A percentile compares a stretch with the other conserved stretches of the same genome.
Evolutionary conservation across 805 yeast species (phyloP).

Genomic region (Wickerhamiella hasegawae): DNA sequence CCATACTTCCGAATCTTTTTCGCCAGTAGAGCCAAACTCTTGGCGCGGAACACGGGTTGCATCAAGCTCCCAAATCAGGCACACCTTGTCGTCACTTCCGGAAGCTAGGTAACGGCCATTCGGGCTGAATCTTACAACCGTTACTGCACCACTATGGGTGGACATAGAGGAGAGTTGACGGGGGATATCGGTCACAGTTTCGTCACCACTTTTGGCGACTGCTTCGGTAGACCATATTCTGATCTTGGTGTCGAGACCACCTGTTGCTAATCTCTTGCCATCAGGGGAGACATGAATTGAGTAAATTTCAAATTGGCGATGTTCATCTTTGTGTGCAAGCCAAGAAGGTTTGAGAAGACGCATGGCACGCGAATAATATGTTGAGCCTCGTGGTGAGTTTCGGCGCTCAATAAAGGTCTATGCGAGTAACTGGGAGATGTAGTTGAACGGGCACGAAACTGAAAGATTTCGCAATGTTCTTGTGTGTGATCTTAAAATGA

Average conservation of each 20-base stretch:
- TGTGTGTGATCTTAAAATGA: no score
- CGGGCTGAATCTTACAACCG: slow-evolving; percentile 84
- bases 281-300: slow-evolving; percentile 68
- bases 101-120: slow-evolving; percentile 82
- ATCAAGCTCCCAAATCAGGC: slow-evolving; percentile 86
- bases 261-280: slow-evolving; percentile 77
- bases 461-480: no score
- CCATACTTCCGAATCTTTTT: slow-evolving; percentile 83
- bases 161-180: slow-evolving; percentile 76
- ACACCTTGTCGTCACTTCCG: slow-evolving; percentile 88
- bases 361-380: slow-evolving; percentile 29
- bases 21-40: slow-evolving; percentile 45
- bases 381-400: no score
- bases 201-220: slow-evolving; percentile 24
- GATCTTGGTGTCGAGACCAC: slow-evolving; percentile 85
- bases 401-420: no score
- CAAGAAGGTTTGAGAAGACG: slow-evolving; percentile 54
- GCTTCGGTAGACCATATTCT: slow-evolving; percentile 84
- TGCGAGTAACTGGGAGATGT: no score
- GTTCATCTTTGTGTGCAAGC: slow-evolving; percentile 59
- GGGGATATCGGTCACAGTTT: slow-evolving; percentile 3
- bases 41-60: slow-evolving; percentile 39
- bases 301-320: slow-evolving; percentile 67
- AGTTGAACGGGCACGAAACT: no score
- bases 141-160: slow-evolving; percentile 92